phyloP scores from a whole-genome alignment of 257 asterid species.

The Striga asiatica region DNA sequence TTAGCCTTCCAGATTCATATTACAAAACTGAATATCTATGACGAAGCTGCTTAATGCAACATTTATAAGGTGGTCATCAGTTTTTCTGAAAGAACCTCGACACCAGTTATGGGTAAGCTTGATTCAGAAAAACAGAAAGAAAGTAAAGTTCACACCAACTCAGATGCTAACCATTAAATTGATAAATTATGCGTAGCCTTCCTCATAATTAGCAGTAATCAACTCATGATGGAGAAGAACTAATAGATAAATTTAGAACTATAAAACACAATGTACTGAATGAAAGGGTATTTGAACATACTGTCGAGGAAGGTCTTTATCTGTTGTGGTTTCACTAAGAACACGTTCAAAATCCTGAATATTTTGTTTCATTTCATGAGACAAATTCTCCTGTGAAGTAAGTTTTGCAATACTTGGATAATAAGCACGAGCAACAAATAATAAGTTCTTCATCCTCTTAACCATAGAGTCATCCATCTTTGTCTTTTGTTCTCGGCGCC shows the following conservation, averaged over 20 bases:
- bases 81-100: neutral
- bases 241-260: conserved; percentile 2
- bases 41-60: neutral
- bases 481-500: conserved; percentile 79
- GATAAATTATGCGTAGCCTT: no score
- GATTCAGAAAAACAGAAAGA: no score
- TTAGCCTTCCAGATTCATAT: conserved; percentile 9
- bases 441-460: conserved; percentile 92
- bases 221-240: no score
- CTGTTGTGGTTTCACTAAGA: conserved; percentile 78
- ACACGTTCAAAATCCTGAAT: conserved; percentile 96
- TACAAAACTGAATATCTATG: conserved; percentile 2
- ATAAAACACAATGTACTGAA: conserved; percentile 4
- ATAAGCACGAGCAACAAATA: conserved; percentile 96
- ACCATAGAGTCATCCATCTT: conserved; percentile 59
- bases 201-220: no score
- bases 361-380: conserved; percentile 81
- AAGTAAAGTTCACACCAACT: neutral
- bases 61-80: neutral
- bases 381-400: conserved; percentile 63
- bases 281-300: conserved; percentile 27
- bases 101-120: neutral
- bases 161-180: neutral
- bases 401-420: conserved; percentile 95
- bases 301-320: conserved; percentile 87